Percentiles rank a stretch among this genome's conserved stretches.
Evolutionary conservation across 345 rosid genomes (phyloP).

Genomic region (Sisymbrium irio): DNA sequence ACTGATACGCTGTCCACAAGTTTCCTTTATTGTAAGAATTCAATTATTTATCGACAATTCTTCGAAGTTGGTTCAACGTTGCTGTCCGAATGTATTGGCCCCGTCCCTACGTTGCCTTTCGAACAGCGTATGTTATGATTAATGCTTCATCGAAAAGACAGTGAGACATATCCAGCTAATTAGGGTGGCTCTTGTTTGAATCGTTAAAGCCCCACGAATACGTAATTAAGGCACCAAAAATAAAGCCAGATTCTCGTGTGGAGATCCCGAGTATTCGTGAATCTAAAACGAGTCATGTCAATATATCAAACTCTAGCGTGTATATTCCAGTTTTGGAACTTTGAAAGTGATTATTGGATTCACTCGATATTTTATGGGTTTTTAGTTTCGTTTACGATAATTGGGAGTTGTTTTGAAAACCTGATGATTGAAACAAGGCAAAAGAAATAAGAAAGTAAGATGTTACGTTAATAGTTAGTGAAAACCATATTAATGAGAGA

Average conservation of each 20-base stretch:
- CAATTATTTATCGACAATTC: slow-evolving; percentile 25
- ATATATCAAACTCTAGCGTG: neutral
- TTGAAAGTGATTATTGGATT: slow-evolving; percentile 5
- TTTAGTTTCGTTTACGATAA: neutral
- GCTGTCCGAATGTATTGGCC: slow-evolving; percentile 36
- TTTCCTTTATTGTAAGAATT: neutral
- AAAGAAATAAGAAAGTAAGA: slow-evolving; percentile 17
- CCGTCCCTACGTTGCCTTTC: slow-evolving; percentile 35
- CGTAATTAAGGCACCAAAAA: neutral
- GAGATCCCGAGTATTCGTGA: slow-evolving; percentile 4
- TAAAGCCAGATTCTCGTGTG: slow-evolving; percentile 14
- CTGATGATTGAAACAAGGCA: slow-evolving; percentile 20
- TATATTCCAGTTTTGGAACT: neutral
- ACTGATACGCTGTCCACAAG: slow-evolving; percentile 31
- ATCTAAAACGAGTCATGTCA: slow-evolving; percentile 10
- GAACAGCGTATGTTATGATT: slow-evolving; percentile 27
- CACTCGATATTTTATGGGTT: neutral
- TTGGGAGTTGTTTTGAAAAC: slow-evolving; percentile 2
- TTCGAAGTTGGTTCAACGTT: slow-evolving; percentile 37
- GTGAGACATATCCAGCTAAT: slow-evolving; percentile 36
- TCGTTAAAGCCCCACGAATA: slow-evolving; percentile 20
- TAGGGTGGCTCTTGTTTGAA: slow-evolving; percentile 24
- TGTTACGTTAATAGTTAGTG: neutral
- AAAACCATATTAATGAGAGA: neutral
- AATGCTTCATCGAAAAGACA: slow-evolving; percentile 35